A percentile compares a stretch with the other conserved stretches of the same genome.
These are phyloP conservation scores for Metschnikowia peoriensis DNA, from an alignment of 805 yeast genomes.

Conservation along the genomic window DNA sequence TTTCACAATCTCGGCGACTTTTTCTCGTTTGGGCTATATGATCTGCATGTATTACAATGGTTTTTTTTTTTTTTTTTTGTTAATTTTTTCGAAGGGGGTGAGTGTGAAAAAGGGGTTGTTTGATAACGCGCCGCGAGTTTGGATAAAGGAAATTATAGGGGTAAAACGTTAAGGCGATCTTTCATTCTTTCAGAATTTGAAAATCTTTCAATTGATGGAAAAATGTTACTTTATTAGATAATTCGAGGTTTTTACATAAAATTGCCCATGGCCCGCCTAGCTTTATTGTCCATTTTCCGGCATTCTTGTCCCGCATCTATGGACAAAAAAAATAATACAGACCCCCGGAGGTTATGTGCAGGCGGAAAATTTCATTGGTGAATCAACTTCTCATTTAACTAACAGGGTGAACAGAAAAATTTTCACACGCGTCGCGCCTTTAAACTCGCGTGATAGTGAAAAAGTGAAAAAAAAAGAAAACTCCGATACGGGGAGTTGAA, in stretches of 20 bases:
- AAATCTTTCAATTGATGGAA: neutral
- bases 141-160: neutral
- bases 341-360: neutral
- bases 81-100: too few species aligned
- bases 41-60: too few species aligned
- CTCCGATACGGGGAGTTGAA: slow-evolving; percentile 22
- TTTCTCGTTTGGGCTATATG: too few species aligned
- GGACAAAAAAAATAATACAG: neutral
- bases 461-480: neutral
- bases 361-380: neutral
- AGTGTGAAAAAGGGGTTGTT: neutral
- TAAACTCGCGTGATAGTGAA: neutral
- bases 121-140: neutral
- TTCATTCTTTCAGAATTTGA: too few species aligned
- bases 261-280: neutral
- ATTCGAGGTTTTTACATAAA: neutral
- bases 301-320: too few species aligned
- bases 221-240: neutral
- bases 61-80: too few species aligned
- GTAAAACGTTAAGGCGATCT: too few species aligned
- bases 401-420: neutral
- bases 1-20: too few species aligned
- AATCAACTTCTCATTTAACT: neutral
- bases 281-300: too few species aligned
- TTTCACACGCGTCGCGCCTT: neutral